Conservation (phyloP, 73 alveolate genomes). For the Symbiodinium pilosum region DNA sequence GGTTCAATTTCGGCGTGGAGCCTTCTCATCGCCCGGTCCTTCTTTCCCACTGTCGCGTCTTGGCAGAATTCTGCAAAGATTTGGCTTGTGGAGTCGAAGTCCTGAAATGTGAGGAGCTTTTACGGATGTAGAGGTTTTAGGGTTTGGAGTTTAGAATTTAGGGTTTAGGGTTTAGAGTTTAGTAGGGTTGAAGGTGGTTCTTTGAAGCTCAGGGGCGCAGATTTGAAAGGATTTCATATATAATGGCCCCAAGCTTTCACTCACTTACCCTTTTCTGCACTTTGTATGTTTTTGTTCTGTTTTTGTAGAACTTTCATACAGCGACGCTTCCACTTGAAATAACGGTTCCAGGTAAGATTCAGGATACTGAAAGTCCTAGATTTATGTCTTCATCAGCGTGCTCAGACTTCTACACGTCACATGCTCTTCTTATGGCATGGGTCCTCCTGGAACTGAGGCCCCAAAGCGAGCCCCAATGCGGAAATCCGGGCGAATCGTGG, state of each 20-base stretch:
- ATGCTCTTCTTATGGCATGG: background rate
- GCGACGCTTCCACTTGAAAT: too few relatives aligned
- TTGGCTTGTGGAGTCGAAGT: background rate
- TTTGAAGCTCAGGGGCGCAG: background rate
- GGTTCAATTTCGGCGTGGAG: background rate
- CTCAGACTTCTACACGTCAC: background rate
- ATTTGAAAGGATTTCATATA: too few relatives aligned
- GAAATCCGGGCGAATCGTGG: constrained; percentile 2
- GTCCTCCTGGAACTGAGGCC: too few relatives aligned
- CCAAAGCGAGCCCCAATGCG: constrained; percentile 12
- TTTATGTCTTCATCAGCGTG: background rate
- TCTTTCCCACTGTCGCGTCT: background rate
- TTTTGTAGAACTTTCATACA: too few relatives aligned
- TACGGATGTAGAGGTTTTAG: background rate
- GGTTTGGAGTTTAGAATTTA: background rate
- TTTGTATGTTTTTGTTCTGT: too few relatives aligned
- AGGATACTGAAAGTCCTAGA: background rate
- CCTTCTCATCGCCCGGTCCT: background rate
- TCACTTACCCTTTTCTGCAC: too few relatives aligned
- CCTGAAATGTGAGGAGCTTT: background rate
- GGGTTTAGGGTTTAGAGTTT: background rate
- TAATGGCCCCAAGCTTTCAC: too few relatives aligned
- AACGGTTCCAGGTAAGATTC: background rate
- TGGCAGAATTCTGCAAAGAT: background rate
- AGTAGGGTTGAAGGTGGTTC: background rate